Conservation (phyloP, 208 protist genomes). For the Leishmania gerbilli region DNA sequence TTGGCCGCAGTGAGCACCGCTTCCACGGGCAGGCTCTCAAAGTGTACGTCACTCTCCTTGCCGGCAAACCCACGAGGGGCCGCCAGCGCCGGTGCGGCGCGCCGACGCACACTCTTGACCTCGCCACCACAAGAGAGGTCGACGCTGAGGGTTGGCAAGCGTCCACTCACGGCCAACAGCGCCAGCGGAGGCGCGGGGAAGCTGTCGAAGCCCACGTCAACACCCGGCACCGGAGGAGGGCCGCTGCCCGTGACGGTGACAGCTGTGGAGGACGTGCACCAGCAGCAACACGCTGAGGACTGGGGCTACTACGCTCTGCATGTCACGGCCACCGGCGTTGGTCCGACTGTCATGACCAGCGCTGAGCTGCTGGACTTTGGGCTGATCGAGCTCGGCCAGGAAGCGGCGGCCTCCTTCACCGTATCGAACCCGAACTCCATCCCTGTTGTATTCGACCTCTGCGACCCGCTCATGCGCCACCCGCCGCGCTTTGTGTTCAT, state of each 20-base stretch:
- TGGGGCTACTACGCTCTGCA: constrained; percentile 28
- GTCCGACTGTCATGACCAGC: constrained; percentile 76
- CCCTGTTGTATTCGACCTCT: constrained; percentile 71
- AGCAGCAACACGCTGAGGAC: constrained; percentile 66
- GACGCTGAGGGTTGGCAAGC: background rate
- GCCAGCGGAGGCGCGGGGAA: background rate
- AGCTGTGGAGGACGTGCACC: constrained; percentile 29
- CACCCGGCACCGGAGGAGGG: background rate
- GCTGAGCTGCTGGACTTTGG: constrained; percentile 87
- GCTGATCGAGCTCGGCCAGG: constrained; percentile 73
- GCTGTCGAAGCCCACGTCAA: background rate
- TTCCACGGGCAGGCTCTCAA: background rate
- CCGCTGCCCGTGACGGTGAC: constrained; percentile 9
- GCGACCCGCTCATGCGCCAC: constrained; percentile 78
- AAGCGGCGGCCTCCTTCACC: constrained; percentile 81
- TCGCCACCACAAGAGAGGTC: background rate
- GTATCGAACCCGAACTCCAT: constrained; percentile 89
- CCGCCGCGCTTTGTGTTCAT: constrained; percentile 87
- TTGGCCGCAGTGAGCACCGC: constrained; percentile 14
- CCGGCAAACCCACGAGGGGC: background rate
- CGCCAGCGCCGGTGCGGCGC: background rate
- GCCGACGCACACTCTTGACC: constrained; percentile 5
- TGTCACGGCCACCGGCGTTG: constrained; percentile 69
- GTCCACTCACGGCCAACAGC: constrained; percentile 2
- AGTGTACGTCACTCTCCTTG: constrained; percentile 5